A percentile compares a stretch with the other conserved stretches of the same genome.
phyloP scores from a whole-genome alignment of 257 asterid species.

The Solanum acaule region DNA sequence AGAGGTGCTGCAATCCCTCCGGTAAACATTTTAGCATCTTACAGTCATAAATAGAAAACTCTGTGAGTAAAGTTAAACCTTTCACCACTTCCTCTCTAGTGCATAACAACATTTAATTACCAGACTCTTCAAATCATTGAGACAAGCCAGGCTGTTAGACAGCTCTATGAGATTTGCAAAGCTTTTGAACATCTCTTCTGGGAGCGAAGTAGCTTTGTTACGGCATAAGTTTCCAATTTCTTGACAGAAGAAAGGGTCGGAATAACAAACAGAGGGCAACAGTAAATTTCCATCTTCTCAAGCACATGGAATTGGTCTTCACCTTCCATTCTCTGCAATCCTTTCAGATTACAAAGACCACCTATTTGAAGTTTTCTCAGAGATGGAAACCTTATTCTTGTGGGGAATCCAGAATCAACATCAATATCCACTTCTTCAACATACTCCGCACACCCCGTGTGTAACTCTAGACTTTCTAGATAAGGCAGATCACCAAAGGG shows the following conservation, averaged over 20 bases:
- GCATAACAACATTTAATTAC: rapidly evolving
- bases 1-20: not conserved
- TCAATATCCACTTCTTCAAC: not conserved
- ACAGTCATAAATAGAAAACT: rapidly evolving
- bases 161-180: not conserved
- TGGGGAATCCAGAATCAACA: not conserved
- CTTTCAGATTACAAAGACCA: not conserved
- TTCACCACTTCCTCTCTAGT: not conserved
- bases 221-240: not conserved
- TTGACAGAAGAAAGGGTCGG: not conserved
- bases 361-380: not conserved
- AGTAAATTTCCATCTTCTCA: not conserved
- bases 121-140: not conserved
- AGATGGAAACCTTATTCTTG: not conserved
- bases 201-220: not conserved
- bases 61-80: not conserved
- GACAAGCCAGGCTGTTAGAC: not conserved
- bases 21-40: not conserved
- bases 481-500: conserved; percentile 7
- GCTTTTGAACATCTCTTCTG: not conserved
- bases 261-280: not conserved
- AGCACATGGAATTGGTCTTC: conserved; percentile 1
- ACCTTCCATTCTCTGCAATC: not conserved
- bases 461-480: not conserved
- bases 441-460: not conserved